Percentiles rank a stretch among this genome's conserved stretches.
These are phyloP conservation scores for Ehretia macrophylla DNA, from an alignment of 257 asterid species.

Conservation along the genomic window DNA sequence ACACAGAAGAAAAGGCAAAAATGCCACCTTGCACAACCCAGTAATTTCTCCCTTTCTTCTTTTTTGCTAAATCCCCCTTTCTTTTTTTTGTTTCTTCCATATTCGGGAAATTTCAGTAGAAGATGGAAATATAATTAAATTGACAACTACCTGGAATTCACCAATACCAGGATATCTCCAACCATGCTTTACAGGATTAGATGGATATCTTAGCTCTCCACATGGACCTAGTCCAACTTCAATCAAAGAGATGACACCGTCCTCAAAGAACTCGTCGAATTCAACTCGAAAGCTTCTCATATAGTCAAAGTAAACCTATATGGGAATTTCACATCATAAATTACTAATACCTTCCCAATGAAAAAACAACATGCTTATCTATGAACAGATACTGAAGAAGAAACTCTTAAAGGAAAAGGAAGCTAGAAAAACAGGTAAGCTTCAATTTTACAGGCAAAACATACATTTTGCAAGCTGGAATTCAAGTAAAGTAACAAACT, in stretches of 20 bases:
- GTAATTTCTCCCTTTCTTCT: no score
- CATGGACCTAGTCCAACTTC: slow-evolving; percentile 88
- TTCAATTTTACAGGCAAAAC: no score
- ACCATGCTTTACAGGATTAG: slow-evolving; percentile 80
- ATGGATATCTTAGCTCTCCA: slow-evolving; percentile 87
- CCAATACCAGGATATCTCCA: slow-evolving; percentile 94
- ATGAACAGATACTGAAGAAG: no score
- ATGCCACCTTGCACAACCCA: no score
- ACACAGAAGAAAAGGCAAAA: no score
- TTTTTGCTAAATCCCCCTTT: no score
- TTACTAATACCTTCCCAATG: background rate
- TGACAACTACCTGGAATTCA: slow-evolving; percentile 71
- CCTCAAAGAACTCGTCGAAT: slow-evolving; percentile 71
- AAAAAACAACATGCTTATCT: no score
- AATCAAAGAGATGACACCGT: slow-evolving; percentile 61
- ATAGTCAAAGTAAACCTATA: slow-evolving; percentile 86
- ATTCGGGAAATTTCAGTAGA: background rate
- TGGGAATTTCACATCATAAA: slow-evolving; percentile 22
- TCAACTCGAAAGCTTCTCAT: slow-evolving; percentile 94
- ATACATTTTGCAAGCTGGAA: no score
- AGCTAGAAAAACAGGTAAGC: no score
- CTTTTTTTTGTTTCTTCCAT: no score
- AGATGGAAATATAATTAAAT: slow-evolving; percentile 1
- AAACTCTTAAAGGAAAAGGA: no score
- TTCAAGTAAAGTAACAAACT: no score